Evolutionary conservation across 805 yeast species (phyloP), one percentile per base, ranked within the genome.

Genomic region (Schizosaccharomyces lindneri): DNA sequence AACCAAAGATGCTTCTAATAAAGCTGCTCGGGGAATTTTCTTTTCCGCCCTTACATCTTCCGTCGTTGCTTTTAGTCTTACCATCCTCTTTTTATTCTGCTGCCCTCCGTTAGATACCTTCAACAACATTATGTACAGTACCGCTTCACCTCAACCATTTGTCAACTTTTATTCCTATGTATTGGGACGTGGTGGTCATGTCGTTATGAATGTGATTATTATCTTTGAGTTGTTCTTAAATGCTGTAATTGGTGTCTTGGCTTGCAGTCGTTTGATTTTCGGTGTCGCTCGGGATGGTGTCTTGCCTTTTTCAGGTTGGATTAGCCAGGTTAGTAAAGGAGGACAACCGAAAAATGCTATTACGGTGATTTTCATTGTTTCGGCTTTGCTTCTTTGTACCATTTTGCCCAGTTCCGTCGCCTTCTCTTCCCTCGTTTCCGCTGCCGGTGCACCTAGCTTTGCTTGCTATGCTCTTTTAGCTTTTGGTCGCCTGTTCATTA

Each of bases 201-300:
- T 65, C 31, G 55, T 64, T 31, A 63, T 64, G 65, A 66, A 65
- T 13, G 64, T 64, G 17, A 60, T 65, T 21, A 39, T 62, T 5
- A 60, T 64, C 39, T 36, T 64, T 29, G 60, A 64, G 17, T 63
- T 64, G 21, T 19, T 63, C n/a, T 32, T 62, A 15, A 65, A 65
- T 32, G 41, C 65, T 5, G 62, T 62, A 1, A 64, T 63, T 7
- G 62, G 67, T 3, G 59, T 65, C 31, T 64, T 66, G 9, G 68
- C 68, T n/a, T 65, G 66, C 1, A 65, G 67, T 2, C 62, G 68
- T 21, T 59, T 66, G 43, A 64, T 66, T 7, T 66, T 62, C 59
- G 68, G 67, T 5, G 60, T 66, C 48, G 63, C 68, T 9, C 62
- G 68, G n/a, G 68, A 66, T 59, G 67, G 67, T 27, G 68, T 66